Evolutionary conservation across 2,329 filamentous ascomycete species (phyloP).

Genomic region (Hypoxylon sp.): DNA sequence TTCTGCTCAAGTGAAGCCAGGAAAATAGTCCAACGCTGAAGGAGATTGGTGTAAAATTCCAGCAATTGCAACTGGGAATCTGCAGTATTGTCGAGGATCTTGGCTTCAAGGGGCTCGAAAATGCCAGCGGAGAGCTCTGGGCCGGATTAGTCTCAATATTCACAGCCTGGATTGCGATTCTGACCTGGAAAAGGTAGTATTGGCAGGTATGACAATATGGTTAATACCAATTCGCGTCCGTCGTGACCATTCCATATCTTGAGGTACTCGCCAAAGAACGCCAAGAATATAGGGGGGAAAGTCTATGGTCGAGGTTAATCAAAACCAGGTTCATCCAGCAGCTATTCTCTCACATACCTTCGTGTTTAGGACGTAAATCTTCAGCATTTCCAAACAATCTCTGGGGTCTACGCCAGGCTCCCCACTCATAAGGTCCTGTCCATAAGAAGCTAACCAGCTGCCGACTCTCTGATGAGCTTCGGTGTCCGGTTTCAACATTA

Average conservation of each 20-base stretch:
- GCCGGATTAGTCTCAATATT: slow-evolving; percentile 43
- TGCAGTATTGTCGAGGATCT: slow-evolving; percentile 62
- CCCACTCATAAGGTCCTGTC: slow-evolving; percentile 68
- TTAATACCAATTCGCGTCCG: slow-evolving; percentile 66
- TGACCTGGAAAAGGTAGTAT: slow-evolving; percentile 69
- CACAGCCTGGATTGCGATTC: slow-evolving; percentile 17
- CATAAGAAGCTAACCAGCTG: slow-evolving; percentile 70
- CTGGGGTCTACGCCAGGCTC: slow-evolving; percentile 64
- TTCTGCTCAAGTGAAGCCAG: slow-evolving; percentile 58
- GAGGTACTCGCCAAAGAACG: slow-evolving; percentile 67
- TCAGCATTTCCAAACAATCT: slow-evolving; percentile 68
- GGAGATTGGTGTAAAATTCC: slow-evolving; percentile 74
- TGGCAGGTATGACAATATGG: slow-evolving; percentile 68
- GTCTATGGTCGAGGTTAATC: slow-evolving; percentile 52
- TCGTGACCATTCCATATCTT: slow-evolving; percentile 72
- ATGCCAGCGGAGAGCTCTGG: slow-evolving; percentile 65
- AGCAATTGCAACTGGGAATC: slow-evolving; percentile 72
- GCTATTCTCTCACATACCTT: slow-evolving; percentile 60
- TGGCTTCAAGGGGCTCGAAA: slow-evolving; percentile 65
- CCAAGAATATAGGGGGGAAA: slow-evolving; percentile 63
- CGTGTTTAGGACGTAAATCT: slow-evolving; percentile 67
- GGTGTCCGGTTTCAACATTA: slow-evolving; percentile 72
- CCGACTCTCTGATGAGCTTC: slow-evolving; percentile 66
- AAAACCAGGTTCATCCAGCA: slow-evolving; percentile 20
- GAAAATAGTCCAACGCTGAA: slow-evolving; percentile 69